phyloP scores from a whole-genome alignment of 2,329 filamentous ascomycete genomes.

The Colletotrichum magnum region DNA sequence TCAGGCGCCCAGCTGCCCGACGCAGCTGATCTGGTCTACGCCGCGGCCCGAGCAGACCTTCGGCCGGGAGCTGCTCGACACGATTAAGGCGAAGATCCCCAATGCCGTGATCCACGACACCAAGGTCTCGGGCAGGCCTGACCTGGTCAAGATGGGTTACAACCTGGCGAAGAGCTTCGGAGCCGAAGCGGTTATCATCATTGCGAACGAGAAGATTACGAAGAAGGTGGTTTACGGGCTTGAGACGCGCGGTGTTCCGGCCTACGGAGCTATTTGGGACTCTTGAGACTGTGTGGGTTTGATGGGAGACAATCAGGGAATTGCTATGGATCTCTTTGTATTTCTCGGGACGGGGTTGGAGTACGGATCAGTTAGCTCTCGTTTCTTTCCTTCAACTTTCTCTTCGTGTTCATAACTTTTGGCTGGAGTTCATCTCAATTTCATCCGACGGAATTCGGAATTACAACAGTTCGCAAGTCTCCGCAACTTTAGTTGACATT shows the following conservation, averaged over 20 bases:
- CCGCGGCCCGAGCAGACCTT: slow-evolving; percentile 74
- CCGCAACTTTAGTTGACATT: too few species aligned
- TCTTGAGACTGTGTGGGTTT: slow-evolving; percentile 46
- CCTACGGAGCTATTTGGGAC: slow-evolving; percentile 83
- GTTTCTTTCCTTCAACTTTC: too few species aligned
- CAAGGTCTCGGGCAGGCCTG: slow-evolving; percentile 68
- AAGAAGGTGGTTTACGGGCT: slow-evolving; percentile 78
- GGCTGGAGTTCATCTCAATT: too few species aligned
- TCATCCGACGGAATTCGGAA: too few species aligned
- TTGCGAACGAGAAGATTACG: slow-evolving; percentile 78
- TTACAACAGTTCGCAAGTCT: too few species aligned
- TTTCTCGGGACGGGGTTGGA: not conserved
- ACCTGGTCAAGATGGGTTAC: slow-evolving; percentile 64
- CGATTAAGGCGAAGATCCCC: slow-evolving; percentile 71
- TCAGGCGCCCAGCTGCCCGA: slow-evolving; percentile 61
- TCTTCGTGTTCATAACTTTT: too few species aligned
- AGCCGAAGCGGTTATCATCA: slow-evolving; percentile 79
- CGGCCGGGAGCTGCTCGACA: slow-evolving; percentile 67
- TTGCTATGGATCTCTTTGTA: not conserved
- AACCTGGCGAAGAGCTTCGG: slow-evolving; percentile 69
- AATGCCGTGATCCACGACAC: slow-evolving; percentile 80
- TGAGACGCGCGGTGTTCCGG: slow-evolving; percentile 75
- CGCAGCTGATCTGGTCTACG: slow-evolving; percentile 79
- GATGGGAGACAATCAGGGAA: not conserved
- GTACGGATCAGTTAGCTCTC: not conserved